Evolutionary conservation across 352 stramenopile species (phyloP).

Genomic region (Globisporangium paroecandrum): DNA sequence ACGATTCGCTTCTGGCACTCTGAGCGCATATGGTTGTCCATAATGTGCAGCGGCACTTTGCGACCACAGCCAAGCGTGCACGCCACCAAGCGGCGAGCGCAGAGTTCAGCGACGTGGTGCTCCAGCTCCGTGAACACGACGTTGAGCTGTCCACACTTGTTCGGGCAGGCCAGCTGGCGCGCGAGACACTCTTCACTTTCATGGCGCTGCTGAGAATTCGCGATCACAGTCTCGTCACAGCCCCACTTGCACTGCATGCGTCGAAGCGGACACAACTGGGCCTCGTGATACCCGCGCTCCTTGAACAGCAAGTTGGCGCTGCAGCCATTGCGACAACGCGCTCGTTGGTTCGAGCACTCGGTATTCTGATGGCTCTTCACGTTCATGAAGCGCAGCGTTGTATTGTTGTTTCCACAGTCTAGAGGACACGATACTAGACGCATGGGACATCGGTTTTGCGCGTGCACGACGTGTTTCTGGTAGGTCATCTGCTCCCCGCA

Average conservation of each 20-base stretch:
- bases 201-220: constrained; percentile 35
- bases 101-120: constrained; percentile 32
- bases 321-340: constrained; percentile 75
- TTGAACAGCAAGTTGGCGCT: constrained; percentile 33
- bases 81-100: constrained; percentile 27
- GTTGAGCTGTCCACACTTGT: constrained; percentile 38
- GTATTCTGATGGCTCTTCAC: constrained; percentile 44
- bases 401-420: constrained; percentile 20
- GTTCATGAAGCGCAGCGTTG: constrained; percentile 29
- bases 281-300: constrained; percentile 49
- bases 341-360: constrained; percentile 41
- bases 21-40: constrained; percentile 27
- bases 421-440: constrained; percentile 54
- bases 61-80: constrained; percentile 52
- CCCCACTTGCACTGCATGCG: constrained; percentile 55
- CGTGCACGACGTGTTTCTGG: constrained; percentile 48
- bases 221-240: constrained; percentile 51
- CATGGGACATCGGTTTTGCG: constrained; percentile 34
- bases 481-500: constrained; percentile 61
- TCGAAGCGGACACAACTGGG: constrained; percentile 36
- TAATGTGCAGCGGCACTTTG: constrained; percentile 44
- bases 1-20: constrained; percentile 51
- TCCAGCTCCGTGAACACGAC: constrained; percentile 37
- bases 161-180: constrained; percentile 45
- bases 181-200: constrained; percentile 54